Percentiles rank a stretch among this genome's conserved stretches.
Conservation (phyloP, 192 early-diverging fungal species). For the Coemansia sp. region DNA sequence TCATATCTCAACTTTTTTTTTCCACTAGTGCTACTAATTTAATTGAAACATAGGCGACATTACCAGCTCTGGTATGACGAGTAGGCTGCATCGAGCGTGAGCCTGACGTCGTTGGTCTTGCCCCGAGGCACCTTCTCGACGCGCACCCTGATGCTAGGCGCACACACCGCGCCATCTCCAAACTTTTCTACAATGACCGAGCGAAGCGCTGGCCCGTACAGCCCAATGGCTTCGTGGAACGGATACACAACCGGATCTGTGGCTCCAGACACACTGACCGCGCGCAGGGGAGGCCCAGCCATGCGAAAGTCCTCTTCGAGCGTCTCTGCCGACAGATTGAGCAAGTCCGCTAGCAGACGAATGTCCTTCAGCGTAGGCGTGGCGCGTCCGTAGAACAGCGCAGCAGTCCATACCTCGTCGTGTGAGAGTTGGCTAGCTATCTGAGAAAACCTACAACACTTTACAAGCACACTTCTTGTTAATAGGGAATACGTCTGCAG, state of each 20-base stretch:
- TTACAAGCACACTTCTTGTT: background rate
- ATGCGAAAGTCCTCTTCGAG: conserved; percentile 50
- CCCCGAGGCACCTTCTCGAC: conserved; percentile 30
- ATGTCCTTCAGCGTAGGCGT: conserved; percentile 52
- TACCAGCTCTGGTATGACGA: conserved; percentile 49
- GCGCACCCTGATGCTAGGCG: conserved; percentile 33
- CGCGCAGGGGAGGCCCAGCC: conserved; percentile 40
- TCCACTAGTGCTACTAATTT: background rate
- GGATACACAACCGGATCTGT: conserved; percentile 37
- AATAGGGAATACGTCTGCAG: background rate
- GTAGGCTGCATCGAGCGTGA: conserved; percentile 38
- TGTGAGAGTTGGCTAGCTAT: conserved; percentile 59
- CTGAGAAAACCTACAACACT: conserved; percentile 57
- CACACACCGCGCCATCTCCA: conserved; percentile 48
- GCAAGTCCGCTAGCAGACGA: conserved; percentile 35
- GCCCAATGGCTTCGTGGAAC: conserved; percentile 43
- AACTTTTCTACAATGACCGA: conserved; percentile 42
- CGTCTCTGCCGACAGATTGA: conserved; percentile 48
- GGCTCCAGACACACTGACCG: conserved; percentile 1
- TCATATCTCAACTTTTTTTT: background rate
- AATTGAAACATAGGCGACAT: background rate
- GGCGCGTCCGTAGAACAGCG: conserved; percentile 71
- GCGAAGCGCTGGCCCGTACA: conserved; percentile 50
- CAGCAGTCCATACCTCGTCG: conserved; percentile 70
- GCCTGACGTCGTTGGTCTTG: conserved; percentile 23